Evolutionary conservation across 176 grass and related monocot genomes (phyloP), one percentile per base, ranked within the genome.

Genomic region (Lolium multiflorum): DNA sequence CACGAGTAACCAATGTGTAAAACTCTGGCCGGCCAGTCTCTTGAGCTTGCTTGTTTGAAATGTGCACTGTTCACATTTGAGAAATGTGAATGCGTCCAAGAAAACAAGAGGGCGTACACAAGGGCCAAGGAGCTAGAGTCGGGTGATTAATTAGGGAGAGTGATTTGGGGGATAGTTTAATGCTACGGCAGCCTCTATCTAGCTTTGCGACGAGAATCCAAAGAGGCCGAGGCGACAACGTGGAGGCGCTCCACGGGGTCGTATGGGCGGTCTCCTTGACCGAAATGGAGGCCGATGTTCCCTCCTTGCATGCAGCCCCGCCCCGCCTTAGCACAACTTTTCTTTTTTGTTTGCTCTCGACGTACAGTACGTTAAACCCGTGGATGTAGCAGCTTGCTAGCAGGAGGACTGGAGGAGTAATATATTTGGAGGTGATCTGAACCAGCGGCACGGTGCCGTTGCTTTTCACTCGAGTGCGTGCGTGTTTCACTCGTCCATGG

Each of bases 231-330:
- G 90, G 5, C 79, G 87, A 92, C 91, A 92, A 92, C 91, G 90
- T 89, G 87, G 91, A 92, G 84, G 87, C 80, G 74, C 62, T 84
- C 48, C 80, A 89, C 54, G 87, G 87, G 87, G 67, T 74, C 65
- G 66, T 18, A 60, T 80, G 91, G 91, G 79, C 87, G 91, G 91
- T 92, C 90, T 86, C 59, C 87, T 92, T 92, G 91, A 92, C 91
- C 87, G 41, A 74, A 87, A 76, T 80, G 79, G 77, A 44, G 90
- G 87, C 83, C 79, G 82, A 65, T 79, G 79, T 74, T 86, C 87
- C 78, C 83, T 71, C 83, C 83, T 71, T 79, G 73, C 87, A 89
- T 89, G 90, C 83, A 82, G 35, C 76, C 71, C 77, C 26, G 25
- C 13, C 24, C 64, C 69, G 20, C 44, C 28, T 3, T 35, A 35